phyloP scores from a whole-genome alignment of 2,329 filamentous ascomycete genomes.

The Metarhizium rileyi region DNA sequence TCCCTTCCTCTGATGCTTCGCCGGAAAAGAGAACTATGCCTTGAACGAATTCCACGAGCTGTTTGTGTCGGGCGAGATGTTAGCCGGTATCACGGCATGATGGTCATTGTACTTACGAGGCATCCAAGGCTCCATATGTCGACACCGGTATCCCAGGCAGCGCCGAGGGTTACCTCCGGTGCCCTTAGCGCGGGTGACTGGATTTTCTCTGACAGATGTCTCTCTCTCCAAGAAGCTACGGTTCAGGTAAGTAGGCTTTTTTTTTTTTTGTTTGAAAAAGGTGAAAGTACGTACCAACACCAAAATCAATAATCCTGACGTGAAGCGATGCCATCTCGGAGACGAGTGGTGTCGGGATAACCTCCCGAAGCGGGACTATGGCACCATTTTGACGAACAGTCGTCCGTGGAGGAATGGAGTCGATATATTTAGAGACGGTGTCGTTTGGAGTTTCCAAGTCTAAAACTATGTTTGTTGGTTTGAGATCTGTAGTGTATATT shows the following conservation, averaged over 20 bases:
- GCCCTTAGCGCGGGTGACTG: slow-evolving; percentile 14
- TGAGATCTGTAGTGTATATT: not conserved
- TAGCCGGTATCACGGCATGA: not conserved
- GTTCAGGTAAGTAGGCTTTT: not conserved
- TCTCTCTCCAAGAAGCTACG: slow-evolving; percentile 3
- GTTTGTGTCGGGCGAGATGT: not conserved
- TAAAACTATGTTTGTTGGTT: slow-evolving; percentile 1
- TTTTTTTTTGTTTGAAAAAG: not conserved
- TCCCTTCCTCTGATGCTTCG: not conserved
- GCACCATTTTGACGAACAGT: not conserved
- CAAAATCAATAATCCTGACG: slow-evolving; percentile 3
- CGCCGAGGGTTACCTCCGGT: slow-evolving; percentile 15
- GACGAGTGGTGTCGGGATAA: not conserved
- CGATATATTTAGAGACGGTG: not conserved
- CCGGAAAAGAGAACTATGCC: slow-evolving; percentile 1
- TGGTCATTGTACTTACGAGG: not conserved
- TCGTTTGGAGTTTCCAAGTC: not conserved
- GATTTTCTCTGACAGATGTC: slow-evolving; percentile 13
- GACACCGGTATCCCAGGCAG: slow-evolving; percentile 10
- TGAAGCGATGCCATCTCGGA: not conserved
- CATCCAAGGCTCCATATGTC: slow-evolving; percentile 16
- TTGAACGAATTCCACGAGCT: slow-evolving; percentile 1
- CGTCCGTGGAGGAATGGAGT: not conserved
- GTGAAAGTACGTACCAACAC: not conserved
- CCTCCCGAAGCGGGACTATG: not conserved